phyloP scores from a whole-genome alignment of 2,329 filamentous ascomycete genomes.

The Phialemoniopsis sp. region DNA sequence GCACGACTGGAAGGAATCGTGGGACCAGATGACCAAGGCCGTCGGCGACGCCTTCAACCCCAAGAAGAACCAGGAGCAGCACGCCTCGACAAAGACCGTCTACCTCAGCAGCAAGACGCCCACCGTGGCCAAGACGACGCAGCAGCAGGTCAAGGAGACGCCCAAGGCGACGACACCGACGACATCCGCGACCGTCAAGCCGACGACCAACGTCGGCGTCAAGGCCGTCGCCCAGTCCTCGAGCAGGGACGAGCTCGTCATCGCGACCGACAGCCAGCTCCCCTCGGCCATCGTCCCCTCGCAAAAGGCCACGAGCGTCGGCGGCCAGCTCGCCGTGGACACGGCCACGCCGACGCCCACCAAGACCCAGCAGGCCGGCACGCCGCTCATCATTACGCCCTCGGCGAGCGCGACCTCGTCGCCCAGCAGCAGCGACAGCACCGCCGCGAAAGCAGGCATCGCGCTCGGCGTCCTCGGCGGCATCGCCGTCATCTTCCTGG shows the following conservation, averaged over 20 bases:
- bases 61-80: neutral
- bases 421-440: constrained; percentile 23
- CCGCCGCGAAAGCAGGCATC: constrained; percentile 69
- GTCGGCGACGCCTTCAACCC: constrained; percentile 8
- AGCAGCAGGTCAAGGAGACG: constrained; percentile 1
- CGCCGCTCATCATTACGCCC: constrained; percentile 10
- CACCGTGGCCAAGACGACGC: constrained; percentile 2
- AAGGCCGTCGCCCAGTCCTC: too few species aligned
- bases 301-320: neutral
- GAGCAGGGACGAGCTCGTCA: neutral
- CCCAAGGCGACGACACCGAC: neutral
- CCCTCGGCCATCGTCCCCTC: too few species aligned
- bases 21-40: constrained; percentile 10
- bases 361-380: constrained; percentile 9
- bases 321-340: neutral
- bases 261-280: neutral
- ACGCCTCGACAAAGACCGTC: constrained; percentile 2
- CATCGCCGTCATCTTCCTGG: constrained; percentile 60
- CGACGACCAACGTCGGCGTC: constrained; percentile 3
- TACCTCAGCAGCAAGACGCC: constrained; percentile 1
- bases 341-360: constrained; percentile 11
- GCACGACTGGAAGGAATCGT: constrained; percentile 5
- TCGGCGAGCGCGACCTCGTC: constrained; percentile 11
- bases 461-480: constrained; percentile 75
- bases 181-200: neutral